Percentiles rank a stretch among this genome's conserved stretches.
These are phyloP conservation scores for Cutaneotrichosporon dermatis DNA, from an alignment of 1,284 basidiomycete species.

Conservation along the genomic window DNA sequence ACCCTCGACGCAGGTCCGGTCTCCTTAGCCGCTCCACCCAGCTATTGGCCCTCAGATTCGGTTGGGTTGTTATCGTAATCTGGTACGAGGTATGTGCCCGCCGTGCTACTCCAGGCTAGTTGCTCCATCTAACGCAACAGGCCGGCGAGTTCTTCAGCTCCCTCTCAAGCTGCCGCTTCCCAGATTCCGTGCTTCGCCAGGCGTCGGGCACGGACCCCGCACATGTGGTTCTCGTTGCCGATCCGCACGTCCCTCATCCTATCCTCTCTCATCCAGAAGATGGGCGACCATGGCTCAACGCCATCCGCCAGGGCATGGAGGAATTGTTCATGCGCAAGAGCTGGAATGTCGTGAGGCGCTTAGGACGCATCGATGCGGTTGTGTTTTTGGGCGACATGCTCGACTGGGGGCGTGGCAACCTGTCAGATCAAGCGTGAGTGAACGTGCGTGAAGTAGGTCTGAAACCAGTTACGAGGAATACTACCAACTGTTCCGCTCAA, in stretches of 20 bases:
- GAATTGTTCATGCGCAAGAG: slow-evolving; percentile 68
- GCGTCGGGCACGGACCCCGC: slow-evolving; percentile 44
- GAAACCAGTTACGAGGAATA: slow-evolving; percentile 60
- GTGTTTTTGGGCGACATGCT: slow-evolving; percentile 79
- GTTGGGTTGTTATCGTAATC: slow-evolving; percentile 60
- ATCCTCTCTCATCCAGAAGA: slow-evolving; percentile 50
- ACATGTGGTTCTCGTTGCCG: slow-evolving; percentile 68
- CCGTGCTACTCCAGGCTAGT: not conserved
- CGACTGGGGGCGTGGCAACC: slow-evolving; percentile 61
- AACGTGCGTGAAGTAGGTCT: not conserved
- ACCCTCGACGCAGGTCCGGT: slow-evolving; percentile 21
- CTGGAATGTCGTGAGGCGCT: slow-evolving; percentile 61
- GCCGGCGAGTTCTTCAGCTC: slow-evolving; percentile 48
- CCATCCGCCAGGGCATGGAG: slow-evolving; percentile 56
- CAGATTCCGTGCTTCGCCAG: slow-evolving; percentile 36
- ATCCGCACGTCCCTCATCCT: slow-evolving; percentile 67
- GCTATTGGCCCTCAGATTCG: slow-evolving; percentile 52
- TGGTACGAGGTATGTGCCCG: slow-evolving; percentile 63
- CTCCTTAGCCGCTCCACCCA: slow-evolving; percentile 35
- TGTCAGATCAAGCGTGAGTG: slow-evolving; percentile 63
- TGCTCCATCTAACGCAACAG: slow-evolving; percentile 12
- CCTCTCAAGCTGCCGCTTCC: slow-evolving; percentile 47
- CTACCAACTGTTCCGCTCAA: slow-evolving; percentile 58
- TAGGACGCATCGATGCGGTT: slow-evolving; percentile 63
- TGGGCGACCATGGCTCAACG: slow-evolving; percentile 41